A percentile compares a stretch with the other conserved stretches of the same genome.
phyloP scores from a whole-genome alignment of 23 red algal species.

The Pyropia yezoensis region DNA sequence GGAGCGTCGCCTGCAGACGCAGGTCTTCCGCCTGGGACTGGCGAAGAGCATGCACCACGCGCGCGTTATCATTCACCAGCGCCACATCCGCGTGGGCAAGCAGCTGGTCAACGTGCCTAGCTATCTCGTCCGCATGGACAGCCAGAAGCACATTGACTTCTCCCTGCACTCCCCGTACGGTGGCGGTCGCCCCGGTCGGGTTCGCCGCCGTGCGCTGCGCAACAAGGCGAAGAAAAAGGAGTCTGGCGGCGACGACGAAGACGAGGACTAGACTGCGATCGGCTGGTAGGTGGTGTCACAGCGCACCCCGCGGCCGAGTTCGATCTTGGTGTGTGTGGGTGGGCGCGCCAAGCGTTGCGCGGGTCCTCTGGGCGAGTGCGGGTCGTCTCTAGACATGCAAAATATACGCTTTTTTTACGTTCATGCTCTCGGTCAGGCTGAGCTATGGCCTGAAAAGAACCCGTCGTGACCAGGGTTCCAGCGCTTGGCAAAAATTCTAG shows the following conservation, averaged over 20 bases:
- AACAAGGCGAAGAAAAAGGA: slow-evolving; percentile 50
- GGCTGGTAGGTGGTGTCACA: too few species aligned
- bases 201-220: slow-evolving; percentile 70
- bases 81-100: slow-evolving; percentile 98
- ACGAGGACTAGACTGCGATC: slow-evolving; percentile 47
- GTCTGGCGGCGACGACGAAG: slow-evolving; percentile 61
- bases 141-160: slow-evolving; percentile 98
- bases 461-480: too few species aligned
- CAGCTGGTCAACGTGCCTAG: slow-evolving; percentile 97
- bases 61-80: slow-evolving; percentile 88
- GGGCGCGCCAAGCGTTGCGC: too few species aligned
- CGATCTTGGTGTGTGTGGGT: too few species aligned
- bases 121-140: slow-evolving; percentile 95
- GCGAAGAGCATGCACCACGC: slow-evolving; percentile 98
- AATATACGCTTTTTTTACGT: too few species aligned
- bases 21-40: slow-evolving; percentile 92
- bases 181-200: slow-evolving; percentile 91
- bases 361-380: too few species aligned
- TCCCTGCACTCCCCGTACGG: slow-evolving; percentile 90
- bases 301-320: too few species aligned
- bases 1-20: slow-evolving; percentile 95
- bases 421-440: too few species aligned
- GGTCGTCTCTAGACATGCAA: too few species aligned
- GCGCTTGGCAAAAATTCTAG: too few species aligned
- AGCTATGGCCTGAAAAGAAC: too few species aligned